Evolutionary conservation across 371 early-diverging fungal species (phyloP), one percentile per base, ranked within the genome.

Genomic region (Batrachochytrium dendrobatidis): DNA sequence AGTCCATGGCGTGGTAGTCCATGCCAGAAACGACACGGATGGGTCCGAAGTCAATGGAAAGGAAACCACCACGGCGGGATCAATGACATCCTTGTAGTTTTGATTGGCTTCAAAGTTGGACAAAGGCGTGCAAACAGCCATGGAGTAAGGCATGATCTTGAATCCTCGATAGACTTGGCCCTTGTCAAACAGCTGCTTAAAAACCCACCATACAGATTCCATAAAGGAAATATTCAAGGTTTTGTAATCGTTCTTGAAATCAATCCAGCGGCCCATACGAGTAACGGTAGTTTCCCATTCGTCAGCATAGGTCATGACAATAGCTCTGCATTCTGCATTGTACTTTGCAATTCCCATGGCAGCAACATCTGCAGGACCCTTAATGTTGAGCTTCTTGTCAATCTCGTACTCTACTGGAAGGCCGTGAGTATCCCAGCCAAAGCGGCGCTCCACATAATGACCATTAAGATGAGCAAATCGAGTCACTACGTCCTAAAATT

Each of bases 1-100:
- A 18, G 99, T 99, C 99, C 99, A 99, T 34, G 99, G 99, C 4
- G 99, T 99, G 46, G 99, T 99, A 25, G 99, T 99, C 99, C 99
- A 99, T 2, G 97, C 97, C 32, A 99, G 79, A 57, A 99, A 70
- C 34, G 83, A 72, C 22, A 89, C 87, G 1, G 80, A 64, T 20
- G 91, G 87, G 50, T 95, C 96, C 32, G 75, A 76, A 49, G 85
- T 66, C 52, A 92, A 82, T 54, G 99, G 97, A 84, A 99, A 97
- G n/a, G 93, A 83, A 32, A 99, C 85, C 35, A 95, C 90, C 49
- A 95, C 92, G 20, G 99, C 87, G 35, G 99, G 98, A 74, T 99
- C 99, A 54, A 82, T 88, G 50, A 96, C 96, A 68, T 99, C 99
- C 81, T 98, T 98, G 82, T 98, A 99, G 79, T 99, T 99, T 76